A percentile compares a stretch with the other conserved stretches of the same genome.
Evolutionary conservation across 2,329 filamentous ascomycete species (phyloP).

Genomic region (Neoscytalidium dimidiatum): DNA sequence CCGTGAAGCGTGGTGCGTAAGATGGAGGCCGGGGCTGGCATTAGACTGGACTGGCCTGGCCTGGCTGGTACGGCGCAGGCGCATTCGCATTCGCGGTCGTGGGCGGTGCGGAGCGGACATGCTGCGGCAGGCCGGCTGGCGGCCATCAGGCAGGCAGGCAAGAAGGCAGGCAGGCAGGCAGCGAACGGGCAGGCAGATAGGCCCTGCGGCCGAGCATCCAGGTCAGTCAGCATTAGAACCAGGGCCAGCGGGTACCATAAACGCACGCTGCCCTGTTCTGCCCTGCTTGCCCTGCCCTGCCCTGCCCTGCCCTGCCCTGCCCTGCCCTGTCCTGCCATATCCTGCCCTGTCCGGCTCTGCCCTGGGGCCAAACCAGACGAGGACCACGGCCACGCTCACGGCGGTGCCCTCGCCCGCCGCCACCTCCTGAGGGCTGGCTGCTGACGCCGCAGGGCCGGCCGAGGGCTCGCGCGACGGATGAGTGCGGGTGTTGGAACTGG

Average conservation of each 20-base stretch:
- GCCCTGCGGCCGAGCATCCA: no score
- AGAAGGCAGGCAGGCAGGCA: not conserved
- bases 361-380: not conserved
- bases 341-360: no score
- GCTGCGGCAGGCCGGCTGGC: not conserved
- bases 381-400: not conserved
- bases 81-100: not conserved
- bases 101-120: no score
- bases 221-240: no score
- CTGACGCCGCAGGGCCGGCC: conserved; percentile 17
- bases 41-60: not conserved
- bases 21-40: conserved; percentile 1
- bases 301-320: not conserved
- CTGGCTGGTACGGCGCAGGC: not conserved
- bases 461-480: conserved; percentile 12
- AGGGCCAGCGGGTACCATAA: no score
- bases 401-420: not conserved
- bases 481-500: no score
- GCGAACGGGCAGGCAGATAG: not conserved
- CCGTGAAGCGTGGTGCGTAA: conserved; percentile 4
- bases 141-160: not conserved
- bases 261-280: not conserved
- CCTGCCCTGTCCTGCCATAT: no score
- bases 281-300: not conserved
- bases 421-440: conserved; percentile 18